phyloP scores from a whole-genome alignment of 2,329 filamentous ascomycete genomes.

The Berkeleyomyces basicola region DNA sequence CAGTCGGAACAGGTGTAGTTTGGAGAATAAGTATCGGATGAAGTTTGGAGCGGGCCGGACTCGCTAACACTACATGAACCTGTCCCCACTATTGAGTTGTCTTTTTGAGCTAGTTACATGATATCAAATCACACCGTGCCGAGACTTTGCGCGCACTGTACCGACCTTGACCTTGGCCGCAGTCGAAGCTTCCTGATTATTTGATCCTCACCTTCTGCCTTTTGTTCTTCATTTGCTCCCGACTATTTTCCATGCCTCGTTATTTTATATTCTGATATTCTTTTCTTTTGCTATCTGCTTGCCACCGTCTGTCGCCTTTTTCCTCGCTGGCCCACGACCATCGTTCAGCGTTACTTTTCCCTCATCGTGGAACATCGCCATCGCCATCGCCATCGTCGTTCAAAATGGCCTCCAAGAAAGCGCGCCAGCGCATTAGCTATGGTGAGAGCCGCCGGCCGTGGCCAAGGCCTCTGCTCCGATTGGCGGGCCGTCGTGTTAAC shows the following conservation, averaged over 20 bases:
- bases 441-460: conserved; percentile 28
- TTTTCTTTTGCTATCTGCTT: not conserved
- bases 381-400: not conserved
- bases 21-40: not conserved
- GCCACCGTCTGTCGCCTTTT: not conserved
- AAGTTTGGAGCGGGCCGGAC: not conserved
- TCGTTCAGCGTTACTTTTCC: not conserved
- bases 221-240: not conserved
- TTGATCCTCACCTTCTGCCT: not conserved
- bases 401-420: conserved; percentile 45
- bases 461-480: conserved; percentile 1
- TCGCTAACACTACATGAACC: not conserved
- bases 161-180: not conserved
- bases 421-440: conserved; percentile 54
- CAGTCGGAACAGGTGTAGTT: no score
- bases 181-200: not conserved
- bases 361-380: not conserved
- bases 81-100: not conserved
- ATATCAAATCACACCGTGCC: not conserved
- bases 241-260: not conserved
- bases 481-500: not conserved
- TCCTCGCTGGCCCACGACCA: not conserved
- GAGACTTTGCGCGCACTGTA: not conserved
- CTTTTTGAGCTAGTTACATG: not conserved
- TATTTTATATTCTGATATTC: not conserved